Base-by-base conservation (phyloP, 331 rosid genomes). In the Arachis monticola region DNA sequence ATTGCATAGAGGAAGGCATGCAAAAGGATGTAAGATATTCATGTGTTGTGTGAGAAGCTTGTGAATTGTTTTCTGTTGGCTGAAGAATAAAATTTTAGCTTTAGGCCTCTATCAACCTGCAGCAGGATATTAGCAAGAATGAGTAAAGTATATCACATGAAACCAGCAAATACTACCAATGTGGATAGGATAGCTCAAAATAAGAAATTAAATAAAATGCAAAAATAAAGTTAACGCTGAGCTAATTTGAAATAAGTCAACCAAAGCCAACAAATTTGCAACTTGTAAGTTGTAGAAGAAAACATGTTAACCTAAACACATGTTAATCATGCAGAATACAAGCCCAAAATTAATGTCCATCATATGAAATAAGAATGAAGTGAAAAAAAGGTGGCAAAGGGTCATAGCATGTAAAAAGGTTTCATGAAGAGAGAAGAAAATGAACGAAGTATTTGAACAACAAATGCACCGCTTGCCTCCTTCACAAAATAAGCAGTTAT, bases 1-100 rank as follows among this genome's bases (percentile, higher is more conserved):
- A 40, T 82, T 72, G 64, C 65, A 75, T 22, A 79, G 79, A 80
- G 75, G 76, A 76, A 75, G 41, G 14, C 74, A 55, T 12, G 73
- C n/a, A 78, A 64, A 77, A 35, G 81, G 67, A 65, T 30, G 86
- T 51, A 85, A 75, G 65, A 77, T 58, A 70, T 64, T 76, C 97
- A 91, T 89, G 46, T 57, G 51, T 67, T 71, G 46, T 1, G 41
- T 48, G 22, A 50, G 46, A 51, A 44, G 41, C 14, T 70, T 44
- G 67, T 61, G 11, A 58, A 56, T 38, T 56, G 7, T 11, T 67
- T 63, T 59, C 7, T 27, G 7, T 32, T 32, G 60, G 13, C 60
- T 58, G 22, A 31, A 52, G 51, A 76, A 45, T 27, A 79, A 51
- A 14, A 69, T 41, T 35, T 61, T 60, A 44, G 61, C 41, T 60